These are phyloP conservation scores for Aspergillus taichungensis DNA, from an alignment of 495 filamentous ascomycete species.

Conservation along the genomic window DNA sequence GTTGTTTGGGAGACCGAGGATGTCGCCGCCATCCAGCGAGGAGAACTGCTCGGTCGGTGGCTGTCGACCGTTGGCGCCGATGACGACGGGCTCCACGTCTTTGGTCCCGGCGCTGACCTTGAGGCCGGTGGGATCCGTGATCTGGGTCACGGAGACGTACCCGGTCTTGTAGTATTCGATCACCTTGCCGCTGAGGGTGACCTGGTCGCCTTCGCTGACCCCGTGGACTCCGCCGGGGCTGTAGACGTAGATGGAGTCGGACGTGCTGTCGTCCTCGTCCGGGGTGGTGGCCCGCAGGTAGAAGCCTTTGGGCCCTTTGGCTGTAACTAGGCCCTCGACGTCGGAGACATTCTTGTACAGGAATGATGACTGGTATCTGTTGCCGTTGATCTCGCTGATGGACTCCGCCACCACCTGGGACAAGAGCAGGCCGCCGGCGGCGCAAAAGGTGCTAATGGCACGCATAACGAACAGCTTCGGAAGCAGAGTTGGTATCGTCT, in stretches of 20 bases:
- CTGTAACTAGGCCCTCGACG: constrained; percentile 51
- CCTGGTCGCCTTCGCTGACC: constrained; percentile 45
- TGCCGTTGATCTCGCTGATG: constrained; percentile 54
- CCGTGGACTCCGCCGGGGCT: constrained; percentile 26
- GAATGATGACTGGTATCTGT: constrained; percentile 48
- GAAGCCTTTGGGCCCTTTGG: constrained; percentile 47
- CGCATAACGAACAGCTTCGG: no score
- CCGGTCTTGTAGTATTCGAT: constrained; percentile 40
- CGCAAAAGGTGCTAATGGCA: no score
- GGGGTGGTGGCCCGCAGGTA: constrained; percentile 46
- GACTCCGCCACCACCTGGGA: constrained; percentile 32
- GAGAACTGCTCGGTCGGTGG: constrained; percentile 47
- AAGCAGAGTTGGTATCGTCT: no score
- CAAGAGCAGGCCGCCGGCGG: not conserved
- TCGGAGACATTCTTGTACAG: constrained; percentile 39
- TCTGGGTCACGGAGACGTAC: constrained; percentile 51
- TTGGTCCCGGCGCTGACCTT: constrained; percentile 36
- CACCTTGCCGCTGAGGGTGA: constrained; percentile 47
- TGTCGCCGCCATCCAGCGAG: constrained; percentile 38
- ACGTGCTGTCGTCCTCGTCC: constrained; percentile 36
- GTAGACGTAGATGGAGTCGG: constrained; percentile 51
- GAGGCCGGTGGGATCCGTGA: constrained; percentile 39
- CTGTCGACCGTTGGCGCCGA: constrained; percentile 37
- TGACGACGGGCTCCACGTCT: constrained; percentile 39
- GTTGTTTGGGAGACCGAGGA: constrained; percentile 48